These are phyloP conservation scores for Colletotrichum zoysiae DNA, from an alignment of 2,329 filamentous ascomycete species.

Conservation along the genomic window DNA sequence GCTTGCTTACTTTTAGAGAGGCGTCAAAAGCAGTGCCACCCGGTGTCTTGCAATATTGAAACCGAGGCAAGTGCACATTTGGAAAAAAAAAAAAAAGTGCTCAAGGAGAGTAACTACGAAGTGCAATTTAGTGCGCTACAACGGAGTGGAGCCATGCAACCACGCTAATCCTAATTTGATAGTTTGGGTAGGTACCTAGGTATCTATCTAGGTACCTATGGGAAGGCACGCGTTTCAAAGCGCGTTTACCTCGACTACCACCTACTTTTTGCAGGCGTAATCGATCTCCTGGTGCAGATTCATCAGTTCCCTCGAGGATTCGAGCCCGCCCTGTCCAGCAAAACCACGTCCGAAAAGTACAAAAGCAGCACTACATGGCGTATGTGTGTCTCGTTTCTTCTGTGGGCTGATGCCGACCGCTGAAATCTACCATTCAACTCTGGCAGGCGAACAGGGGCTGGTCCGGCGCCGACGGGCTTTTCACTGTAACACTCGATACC, in stretches of 20 bases:
- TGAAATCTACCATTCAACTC: neutral
- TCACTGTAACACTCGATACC: conserved; percentile 5
- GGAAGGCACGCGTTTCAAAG: conserved; percentile 25
- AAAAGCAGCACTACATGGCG: neutral
- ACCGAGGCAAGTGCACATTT: neutral
- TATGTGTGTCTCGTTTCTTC: neutral
- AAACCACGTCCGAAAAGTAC: neutral
- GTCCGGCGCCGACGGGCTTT: conserved; percentile 3
- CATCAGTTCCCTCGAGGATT: neutral
- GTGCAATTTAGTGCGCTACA: too few relatives aligned
- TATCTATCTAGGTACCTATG: neutral
- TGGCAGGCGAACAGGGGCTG: conserved; percentile 5
- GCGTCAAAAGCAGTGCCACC: neutral
- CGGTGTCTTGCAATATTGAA: neutral
- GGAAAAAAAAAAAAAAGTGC: neutral
- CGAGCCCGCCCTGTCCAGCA: neutral
- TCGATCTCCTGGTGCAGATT: conserved; percentile 4
- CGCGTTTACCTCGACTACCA: conserved; percentile 28
- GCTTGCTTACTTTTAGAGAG: neutral
- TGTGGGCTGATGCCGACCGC: neutral
- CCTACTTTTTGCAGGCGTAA: conserved; percentile 6
- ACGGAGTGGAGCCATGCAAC: neutral
- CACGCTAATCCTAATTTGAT: neutral
- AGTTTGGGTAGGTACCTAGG: neutral
- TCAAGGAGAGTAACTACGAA: neutral